Base-by-base conservation (phyloP, 2,329 filamentous ascomycete genomes). In the Celoporthe dispersa region DNA sequence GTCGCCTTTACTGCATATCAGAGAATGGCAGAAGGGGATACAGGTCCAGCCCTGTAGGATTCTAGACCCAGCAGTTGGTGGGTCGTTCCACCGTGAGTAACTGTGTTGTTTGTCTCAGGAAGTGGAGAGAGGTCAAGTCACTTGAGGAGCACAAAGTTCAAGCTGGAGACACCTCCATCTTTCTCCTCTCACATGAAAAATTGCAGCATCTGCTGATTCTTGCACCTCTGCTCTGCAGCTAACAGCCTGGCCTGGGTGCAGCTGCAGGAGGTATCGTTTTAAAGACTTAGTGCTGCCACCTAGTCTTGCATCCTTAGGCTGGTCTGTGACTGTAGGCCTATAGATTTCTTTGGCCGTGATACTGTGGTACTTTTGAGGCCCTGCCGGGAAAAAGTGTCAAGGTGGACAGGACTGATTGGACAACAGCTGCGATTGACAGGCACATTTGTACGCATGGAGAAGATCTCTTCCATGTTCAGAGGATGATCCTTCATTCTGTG, bases 391-490 rank as follows among this genome's bases (percentile, higher is more conserved):
- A 28, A 41, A 28, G 1, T 37, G 35, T 63, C 35, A 7, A 63
- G 60, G 37, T 31, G 35, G 59, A 61, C 35, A 25, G 16, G 28
- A 35, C 28, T 65, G 44, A 33, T 37, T 65, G 35, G 63, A 37
- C 48, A 37, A 55, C 44, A 55, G 28, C 19, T 37, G 25, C 39
- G 60, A 63, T 63, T 28, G 60, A 63, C 60, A 63, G 60, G 60
- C 22, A 63, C 37, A 37, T n/a, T 8, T n/a, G 53, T 33, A 57
- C 53, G 28, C 53, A 6, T 31, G 53, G 37, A 28, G 60, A 41
- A 62, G 44, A 44, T 63, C 60, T 63, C 37, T 63, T n/a, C 60
- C 60, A 37, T 4, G 31, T 31, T 12, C 60, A 63, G 60, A 63
- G n/a, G 41, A 11, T 11, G n/a, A 31, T 63, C 22, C n/a, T 44